phyloP scores from a whole-genome alignment of 345 rosid species.

The Euphorbia tirucalli region DNA sequence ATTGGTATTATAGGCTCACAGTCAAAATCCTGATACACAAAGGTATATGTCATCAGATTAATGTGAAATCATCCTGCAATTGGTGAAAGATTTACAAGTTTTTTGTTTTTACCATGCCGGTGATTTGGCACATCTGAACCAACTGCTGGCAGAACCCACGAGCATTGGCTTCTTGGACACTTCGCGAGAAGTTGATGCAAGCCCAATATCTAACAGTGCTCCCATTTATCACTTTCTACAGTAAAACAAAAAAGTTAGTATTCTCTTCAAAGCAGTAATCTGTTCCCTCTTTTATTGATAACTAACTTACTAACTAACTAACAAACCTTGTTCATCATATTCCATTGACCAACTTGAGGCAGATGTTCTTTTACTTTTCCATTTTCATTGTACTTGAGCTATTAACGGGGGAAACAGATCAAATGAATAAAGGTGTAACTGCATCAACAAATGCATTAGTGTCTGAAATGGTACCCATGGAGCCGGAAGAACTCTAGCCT shows the following conservation, averaged over 20 bases:
- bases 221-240: slow-evolving; percentile 48
- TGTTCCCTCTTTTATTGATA: not conserved
- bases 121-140: slow-evolving; percentile 37
- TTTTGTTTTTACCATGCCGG: slow-evolving; percentile 38
- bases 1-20: slow-evolving; percentile 39
- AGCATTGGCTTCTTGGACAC: slow-evolving; percentile 33
- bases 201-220: slow-evolving; percentile 39
- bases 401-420: not conserved
- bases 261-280: slow-evolving; percentile 1
- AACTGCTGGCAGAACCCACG: slow-evolving; percentile 34
- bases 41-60: not conserved
- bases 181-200: slow-evolving; percentile 43
- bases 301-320: not conserved
- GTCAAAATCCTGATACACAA: slow-evolving; percentile 30
- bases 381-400: slow-evolving; percentile 42
- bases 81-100: not conserved
- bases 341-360: slow-evolving; percentile 52
- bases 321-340: slow-evolving; percentile 48
- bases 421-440: slow-evolving; percentile 8
- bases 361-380: slow-evolving; percentile 38
- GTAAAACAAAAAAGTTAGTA: not conserved
- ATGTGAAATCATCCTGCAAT: not conserved
- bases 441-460: not conserved
- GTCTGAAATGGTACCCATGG: slow-evolving; percentile 37
- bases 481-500: slow-evolving; percentile 46